Conservation (phyloP, 2,329 filamentous ascomycete genomes). For the Zasmidium cellare region DNA sequence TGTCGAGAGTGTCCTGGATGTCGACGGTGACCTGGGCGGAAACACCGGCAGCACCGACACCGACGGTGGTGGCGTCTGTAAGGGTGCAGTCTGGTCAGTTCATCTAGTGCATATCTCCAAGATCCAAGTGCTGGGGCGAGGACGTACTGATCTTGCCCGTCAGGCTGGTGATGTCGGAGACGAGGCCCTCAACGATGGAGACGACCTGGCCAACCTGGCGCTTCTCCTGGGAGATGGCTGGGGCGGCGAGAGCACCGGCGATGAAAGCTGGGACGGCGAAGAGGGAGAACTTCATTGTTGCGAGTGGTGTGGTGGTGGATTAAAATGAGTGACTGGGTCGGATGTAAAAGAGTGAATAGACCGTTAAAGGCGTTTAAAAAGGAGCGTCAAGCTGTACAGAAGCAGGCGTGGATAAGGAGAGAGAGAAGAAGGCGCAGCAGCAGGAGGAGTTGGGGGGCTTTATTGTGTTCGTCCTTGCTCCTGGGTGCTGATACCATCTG, state of each 20-base stretch:
- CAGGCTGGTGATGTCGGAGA: conserved; percentile 8
- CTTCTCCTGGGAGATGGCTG: conserved; percentile 14
- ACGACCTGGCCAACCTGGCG: conserved; percentile 13
- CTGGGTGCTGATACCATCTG: not conserved
- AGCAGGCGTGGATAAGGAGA: conserved; percentile 2
- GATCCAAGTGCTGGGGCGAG: too few species aligned
- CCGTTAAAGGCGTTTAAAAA: conserved; percentile 12
- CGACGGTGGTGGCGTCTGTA: not conserved
- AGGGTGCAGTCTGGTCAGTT: conserved; percentile 1
- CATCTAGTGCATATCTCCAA: not conserved
- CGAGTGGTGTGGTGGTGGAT: conserved; percentile 8
- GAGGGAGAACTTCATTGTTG: conserved; percentile 23
- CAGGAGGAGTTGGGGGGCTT: conserved; percentile 1
- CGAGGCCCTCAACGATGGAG: conserved; percentile 11
- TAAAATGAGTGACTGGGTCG: conserved; percentile 20
- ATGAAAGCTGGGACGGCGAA: conserved; percentile 20
- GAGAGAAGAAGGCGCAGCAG: not conserved
- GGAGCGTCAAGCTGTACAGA: conserved; percentile 4
- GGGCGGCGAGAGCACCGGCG: conserved; percentile 16
- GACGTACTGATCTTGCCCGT: conserved; percentile 9
- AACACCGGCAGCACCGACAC: conserved; percentile 4
- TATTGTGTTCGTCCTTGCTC: conserved; percentile 1
- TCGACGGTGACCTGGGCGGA: not conserved
- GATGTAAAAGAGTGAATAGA: conserved; percentile 16
- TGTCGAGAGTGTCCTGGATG: conserved; percentile 1